A percentile compares a stretch with the other conserved stretches of the same genome.
These are phyloP conservation scores for Bipolaris bicolor DNA, from an alignment of 2,329 filamentous ascomycete species.

Conservation along the genomic window DNA sequence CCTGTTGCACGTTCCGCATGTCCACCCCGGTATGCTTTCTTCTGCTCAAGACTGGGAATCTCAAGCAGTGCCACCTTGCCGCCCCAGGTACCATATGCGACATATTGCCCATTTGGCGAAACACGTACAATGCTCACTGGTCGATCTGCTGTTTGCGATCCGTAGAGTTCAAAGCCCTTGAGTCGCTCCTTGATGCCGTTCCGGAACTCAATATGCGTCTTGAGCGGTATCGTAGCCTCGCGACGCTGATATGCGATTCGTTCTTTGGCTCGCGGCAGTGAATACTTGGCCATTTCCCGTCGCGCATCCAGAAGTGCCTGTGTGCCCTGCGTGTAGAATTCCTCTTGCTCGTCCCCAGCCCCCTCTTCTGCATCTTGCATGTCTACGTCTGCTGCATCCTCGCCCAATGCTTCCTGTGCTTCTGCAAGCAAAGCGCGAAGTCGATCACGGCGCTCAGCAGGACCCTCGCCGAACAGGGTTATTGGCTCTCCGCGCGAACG, in stretches of 20 bases:
- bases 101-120: slow-evolving; percentile 79
- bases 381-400: slow-evolving; percentile 55
- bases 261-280: slow-evolving; percentile 79
- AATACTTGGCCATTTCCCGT: slow-evolving; percentile 80
- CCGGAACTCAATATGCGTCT: slow-evolving; percentile 90
- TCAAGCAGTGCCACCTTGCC: slow-evolving; percentile 86
- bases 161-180: slow-evolving; percentile 85
- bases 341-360: slow-evolving; percentile 67
- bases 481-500: slow-evolving; percentile 91
- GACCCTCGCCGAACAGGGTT: slow-evolving; percentile 91
- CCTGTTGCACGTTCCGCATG: slow-evolving; percentile 91
- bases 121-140: slow-evolving; percentile 92
- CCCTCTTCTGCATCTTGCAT: slow-evolving; percentile 61
- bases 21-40: slow-evolving; percentile 72
- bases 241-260: slow-evolving; percentile 77
- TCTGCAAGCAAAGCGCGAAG: slow-evolving; percentile 80
- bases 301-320: slow-evolving; percentile 76
- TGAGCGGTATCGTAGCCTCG: slow-evolving; percentile 81
- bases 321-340: slow-evolving; percentile 90
- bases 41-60: slow-evolving; percentile 81
- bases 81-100: slow-evolving; percentile 92
- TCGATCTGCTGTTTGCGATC: slow-evolving; percentile 88
- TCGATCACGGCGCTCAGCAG: slow-evolving; percentile 82
- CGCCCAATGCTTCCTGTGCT: slow-evolving; percentile 69
- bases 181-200: slow-evolving; percentile 86